A percentile compares a stretch with the other conserved stretches of the same genome.
These are phyloP conservation scores for Brassica nigra DNA, from an alignment of 345 rosid species.

Conservation along the genomic window DNA sequence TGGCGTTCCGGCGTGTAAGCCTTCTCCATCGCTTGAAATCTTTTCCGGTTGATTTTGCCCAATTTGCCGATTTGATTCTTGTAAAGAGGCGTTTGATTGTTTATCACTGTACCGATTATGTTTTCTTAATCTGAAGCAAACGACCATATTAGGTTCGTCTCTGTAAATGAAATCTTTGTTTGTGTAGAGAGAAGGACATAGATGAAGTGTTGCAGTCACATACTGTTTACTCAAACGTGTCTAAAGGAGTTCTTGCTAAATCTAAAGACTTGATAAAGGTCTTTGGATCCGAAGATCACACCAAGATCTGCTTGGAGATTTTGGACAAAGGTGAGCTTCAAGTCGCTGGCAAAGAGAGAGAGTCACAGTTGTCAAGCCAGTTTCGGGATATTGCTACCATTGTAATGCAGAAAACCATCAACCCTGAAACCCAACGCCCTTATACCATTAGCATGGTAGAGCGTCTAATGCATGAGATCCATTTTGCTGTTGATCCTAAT, in stretches of 20 bases:
- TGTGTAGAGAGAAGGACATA: slow-evolving; percentile 82
- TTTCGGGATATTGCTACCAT: slow-evolving; percentile 93
- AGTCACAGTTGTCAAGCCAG: slow-evolving; percentile 84
- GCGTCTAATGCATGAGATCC: slow-evolving; percentile 91
- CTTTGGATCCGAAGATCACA: slow-evolving; percentile 82
- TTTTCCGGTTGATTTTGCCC: not conserved
- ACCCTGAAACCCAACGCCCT: slow-evolving; percentile 91
- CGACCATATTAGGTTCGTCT: not conserved
- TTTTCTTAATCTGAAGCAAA: slow-evolving; percentile 14
- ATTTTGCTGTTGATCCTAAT: slow-evolving; percentile 88
- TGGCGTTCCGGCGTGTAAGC: slow-evolving; percentile 98
- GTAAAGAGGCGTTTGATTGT: not conserved
- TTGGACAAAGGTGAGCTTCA: slow-evolving; percentile 98
- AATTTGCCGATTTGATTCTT: not conserved
- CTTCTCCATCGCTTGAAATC: not conserved
- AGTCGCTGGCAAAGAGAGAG: slow-evolving; percentile 98
- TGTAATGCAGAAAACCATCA: slow-evolving; percentile 94
- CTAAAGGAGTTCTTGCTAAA: slow-evolving; percentile 93
- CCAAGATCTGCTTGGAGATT: slow-evolving; percentile 82
- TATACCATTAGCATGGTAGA: slow-evolving; percentile 95
- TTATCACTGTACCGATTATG: not conserved
- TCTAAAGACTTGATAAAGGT: slow-evolving; percentile 66
- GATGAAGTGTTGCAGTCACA: slow-evolving; percentile 98
- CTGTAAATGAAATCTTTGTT: slow-evolving; percentile 1
- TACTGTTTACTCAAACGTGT: slow-evolving; percentile 85